phyloP scores from a whole-genome alignment of 257 asterid species.

The Plectranthus barbatus region DNA sequence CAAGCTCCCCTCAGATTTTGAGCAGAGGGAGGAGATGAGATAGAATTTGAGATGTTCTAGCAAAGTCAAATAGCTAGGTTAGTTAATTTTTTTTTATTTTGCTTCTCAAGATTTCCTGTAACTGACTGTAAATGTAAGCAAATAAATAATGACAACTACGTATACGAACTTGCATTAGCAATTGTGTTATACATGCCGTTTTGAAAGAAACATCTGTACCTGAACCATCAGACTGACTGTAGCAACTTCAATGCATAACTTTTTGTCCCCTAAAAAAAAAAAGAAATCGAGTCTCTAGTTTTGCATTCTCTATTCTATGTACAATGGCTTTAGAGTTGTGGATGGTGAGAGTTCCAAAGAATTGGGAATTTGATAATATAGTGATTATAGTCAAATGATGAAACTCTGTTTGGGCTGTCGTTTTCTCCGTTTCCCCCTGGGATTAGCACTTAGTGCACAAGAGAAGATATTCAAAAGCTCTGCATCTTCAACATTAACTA shows the following conservation, averaged over 20 bases:
- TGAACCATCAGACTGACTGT: too few relatives aligned
- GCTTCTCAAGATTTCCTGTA: conserved; percentile 1
- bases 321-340: too few relatives aligned
- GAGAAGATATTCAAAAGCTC: conserved; percentile 57
- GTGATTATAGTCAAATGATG: conserved; percentile 70
- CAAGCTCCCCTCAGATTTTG: conserved; percentile 16
- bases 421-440: conserved; percentile 60
- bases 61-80: conserved; percentile 3
- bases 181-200: too few relatives aligned
- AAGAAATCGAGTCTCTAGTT: too few relatives aligned
- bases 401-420: conserved; percentile 49
- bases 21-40: conserved; percentile 19
- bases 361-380: too few relatives aligned
- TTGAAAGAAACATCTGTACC: too few relatives aligned
- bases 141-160: too few relatives aligned
- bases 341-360: too few relatives aligned
- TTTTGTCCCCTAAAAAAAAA: too few relatives aligned
- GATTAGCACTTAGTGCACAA: conserved; percentile 39
- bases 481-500: conserved; percentile 55
- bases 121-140: conserved; percentile 15
- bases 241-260: too few relatives aligned
- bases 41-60: conserved; percentile 46
- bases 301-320: too few relatives aligned
- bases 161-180: too few relatives aligned
- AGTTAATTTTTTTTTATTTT: neutral